A percentile compares a stretch with the other conserved stretches of the same genome.
These are phyloP conservation scores for Gynostemma pentaphyllum DNA, from an alignment of 306 rosid species.

Conservation along the genomic window DNA sequence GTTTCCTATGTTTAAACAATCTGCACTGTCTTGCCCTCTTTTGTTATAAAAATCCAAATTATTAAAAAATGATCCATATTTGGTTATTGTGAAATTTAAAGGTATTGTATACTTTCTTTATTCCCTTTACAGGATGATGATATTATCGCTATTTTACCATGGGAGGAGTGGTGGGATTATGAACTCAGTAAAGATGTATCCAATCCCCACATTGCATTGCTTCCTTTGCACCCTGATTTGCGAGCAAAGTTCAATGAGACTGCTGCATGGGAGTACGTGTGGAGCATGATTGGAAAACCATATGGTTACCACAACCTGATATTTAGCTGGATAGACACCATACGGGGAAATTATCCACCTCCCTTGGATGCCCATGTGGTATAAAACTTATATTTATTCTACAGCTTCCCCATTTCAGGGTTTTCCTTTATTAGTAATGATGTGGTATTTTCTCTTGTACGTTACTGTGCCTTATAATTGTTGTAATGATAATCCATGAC, in stretches of 20 bases:
- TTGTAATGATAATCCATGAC: not conserved
- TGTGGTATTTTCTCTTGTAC: not conserved
- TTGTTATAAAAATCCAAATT: not conserved
- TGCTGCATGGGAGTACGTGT: constrained; percentile 96
- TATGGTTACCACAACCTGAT: constrained; percentile 96
- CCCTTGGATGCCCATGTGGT: constrained; percentile 96
- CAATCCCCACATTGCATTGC: constrained; percentile 89
- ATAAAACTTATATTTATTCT: constrained; percentile 2
- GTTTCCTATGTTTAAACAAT: not conserved
- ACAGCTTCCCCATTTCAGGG: not conserved
- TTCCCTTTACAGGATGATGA: constrained; percentile 68
- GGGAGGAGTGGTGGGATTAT: constrained; percentile 99
- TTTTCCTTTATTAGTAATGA: not conserved
- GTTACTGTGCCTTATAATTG: not conserved
- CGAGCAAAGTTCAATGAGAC: constrained; percentile 83
- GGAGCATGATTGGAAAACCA: constrained; percentile 73
- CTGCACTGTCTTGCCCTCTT: not conserved
- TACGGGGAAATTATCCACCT: constrained; percentile 69
- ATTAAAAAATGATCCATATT: not conserved
- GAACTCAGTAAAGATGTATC: constrained; percentile 70
- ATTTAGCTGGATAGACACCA: constrained; percentile 96
- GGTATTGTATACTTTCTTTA: not conserved
- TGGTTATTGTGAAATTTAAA: not conserved
- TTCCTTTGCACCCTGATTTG: constrained; percentile 74
- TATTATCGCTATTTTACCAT: constrained; percentile 63